Percentiles rank a stretch among this genome's conserved stretches.
These are phyloP conservation scores for Fagopyrum tataricum DNA, from an alignment of 148 eudicot species.

Conservation along the genomic window DNA sequence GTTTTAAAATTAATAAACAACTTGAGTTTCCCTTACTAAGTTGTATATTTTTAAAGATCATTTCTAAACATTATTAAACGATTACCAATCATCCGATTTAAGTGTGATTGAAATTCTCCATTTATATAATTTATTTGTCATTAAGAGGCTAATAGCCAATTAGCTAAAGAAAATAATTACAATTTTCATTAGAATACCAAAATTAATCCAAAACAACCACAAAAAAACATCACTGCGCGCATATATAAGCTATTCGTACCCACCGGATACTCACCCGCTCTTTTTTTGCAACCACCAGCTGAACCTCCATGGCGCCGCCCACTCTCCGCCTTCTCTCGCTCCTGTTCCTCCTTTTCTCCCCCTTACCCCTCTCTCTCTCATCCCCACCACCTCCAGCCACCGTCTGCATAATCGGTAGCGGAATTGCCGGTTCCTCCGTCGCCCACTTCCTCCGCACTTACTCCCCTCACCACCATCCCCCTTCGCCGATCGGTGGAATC, in stretches of 20 bases:
- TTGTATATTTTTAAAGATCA: too few species aligned
- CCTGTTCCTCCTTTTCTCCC: constrained; percentile 13
- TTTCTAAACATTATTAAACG: too few species aligned
- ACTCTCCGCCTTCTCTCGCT: constrained; percentile 5
- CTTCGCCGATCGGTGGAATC: constrained; percentile 21
- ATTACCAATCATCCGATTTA: too few species aligned
- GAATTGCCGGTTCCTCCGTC: constrained; percentile 73
- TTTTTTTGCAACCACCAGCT: constrained; percentile 7
- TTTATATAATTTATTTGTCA: too few species aligned
- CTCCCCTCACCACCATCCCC: constrained; percentile 19
- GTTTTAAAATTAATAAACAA: too few species aligned
- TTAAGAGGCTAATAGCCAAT: too few species aligned
- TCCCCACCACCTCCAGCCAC: constrained; percentile 9
- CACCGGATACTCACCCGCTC: neutral
- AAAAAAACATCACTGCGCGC: neutral
- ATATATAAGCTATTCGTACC: neutral
- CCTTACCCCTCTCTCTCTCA: constrained; percentile 6
- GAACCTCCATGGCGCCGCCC: constrained; percentile 15
- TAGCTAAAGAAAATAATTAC: neutral
- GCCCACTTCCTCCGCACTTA: constrained; percentile 83
- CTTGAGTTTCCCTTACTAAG: too few species aligned
- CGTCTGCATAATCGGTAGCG: constrained; percentile 25
- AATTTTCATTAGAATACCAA: neutral
- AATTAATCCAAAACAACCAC: neutral
- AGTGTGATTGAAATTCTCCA: too few species aligned